Evolutionary conservation across 306 rosid genomes (phyloP).

Genomic region (Malus asiatica): DNA sequence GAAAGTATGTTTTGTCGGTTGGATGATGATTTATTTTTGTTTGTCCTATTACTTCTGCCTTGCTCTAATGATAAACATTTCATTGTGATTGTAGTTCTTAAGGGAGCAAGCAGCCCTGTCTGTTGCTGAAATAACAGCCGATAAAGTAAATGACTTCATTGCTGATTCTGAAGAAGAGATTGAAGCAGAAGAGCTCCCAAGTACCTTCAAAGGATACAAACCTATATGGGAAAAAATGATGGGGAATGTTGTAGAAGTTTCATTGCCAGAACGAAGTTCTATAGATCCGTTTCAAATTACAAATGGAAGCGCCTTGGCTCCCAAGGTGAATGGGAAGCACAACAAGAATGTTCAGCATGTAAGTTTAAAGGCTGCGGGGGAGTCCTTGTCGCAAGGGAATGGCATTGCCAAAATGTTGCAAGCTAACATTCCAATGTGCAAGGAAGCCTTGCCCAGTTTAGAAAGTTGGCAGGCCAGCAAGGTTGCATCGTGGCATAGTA

Average conservation of each 20-base stretch:
- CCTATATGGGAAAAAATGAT: constrained; percentile 43
- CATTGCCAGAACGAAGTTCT: constrained; percentile 35
- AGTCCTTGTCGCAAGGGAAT: constrained; percentile 51
- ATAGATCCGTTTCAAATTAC: constrained; percentile 28
- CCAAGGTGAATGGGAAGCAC: constrained; percentile 88
- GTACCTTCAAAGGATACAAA: constrained; percentile 41
- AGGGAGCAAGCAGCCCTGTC: constrained; percentile 92
- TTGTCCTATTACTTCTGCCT: background rate
- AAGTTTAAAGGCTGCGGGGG: constrained; percentile 56
- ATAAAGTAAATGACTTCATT: constrained; percentile 61
- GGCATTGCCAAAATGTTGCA: constrained; percentile 53
- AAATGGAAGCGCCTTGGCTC: constrained; percentile 58
- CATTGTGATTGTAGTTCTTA: constrained; percentile 60
- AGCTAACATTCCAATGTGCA: constrained; percentile 62
- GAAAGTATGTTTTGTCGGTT: constrained; percentile 53
- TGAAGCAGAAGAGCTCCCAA: constrained; percentile 51
- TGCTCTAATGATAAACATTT: constrained; percentile 17
- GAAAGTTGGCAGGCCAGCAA: constrained; percentile 83
- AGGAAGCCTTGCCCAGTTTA: constrained; percentile 86
- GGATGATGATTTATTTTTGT: constrained; percentile 1
- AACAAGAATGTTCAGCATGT: constrained; percentile 52
- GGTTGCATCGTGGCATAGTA: constrained; percentile 85
- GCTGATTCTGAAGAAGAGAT: constrained; percentile 71
- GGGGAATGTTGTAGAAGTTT: constrained; percentile 40
- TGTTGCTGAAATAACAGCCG: constrained; percentile 85